These are phyloP conservation scores for Coemansia sp. DNA, from an alignment of 192 early-diverging fungal species.

Conservation along the genomic window DNA sequence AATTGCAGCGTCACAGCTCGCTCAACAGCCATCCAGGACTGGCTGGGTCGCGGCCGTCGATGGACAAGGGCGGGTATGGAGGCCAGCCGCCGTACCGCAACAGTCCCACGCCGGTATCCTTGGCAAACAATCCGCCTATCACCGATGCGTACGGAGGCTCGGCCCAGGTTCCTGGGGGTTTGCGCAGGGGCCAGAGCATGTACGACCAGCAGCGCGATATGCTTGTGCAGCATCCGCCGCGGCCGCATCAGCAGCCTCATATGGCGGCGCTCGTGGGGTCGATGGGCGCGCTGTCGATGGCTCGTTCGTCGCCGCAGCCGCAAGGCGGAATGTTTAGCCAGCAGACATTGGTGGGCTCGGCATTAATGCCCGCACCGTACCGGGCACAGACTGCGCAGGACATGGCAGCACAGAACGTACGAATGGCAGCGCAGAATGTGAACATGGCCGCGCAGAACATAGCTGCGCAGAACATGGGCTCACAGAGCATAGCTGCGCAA, in stretches of 20 bases:
- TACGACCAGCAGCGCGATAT: slow-evolving; percentile 14
- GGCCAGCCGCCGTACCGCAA: not conserved
- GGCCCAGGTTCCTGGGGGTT: not conserved
- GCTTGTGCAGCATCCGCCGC: slow-evolving; percentile 3
- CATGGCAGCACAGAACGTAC: not conserved
- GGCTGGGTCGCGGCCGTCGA: not conserved
- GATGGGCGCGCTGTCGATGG: slow-evolving; percentile 36
- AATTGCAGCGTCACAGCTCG: slow-evolving; percentile 36
- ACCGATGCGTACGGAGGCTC: not conserved
- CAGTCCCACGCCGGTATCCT: slow-evolving; percentile 4
- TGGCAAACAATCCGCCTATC: not conserved
- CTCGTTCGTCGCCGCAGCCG: not conserved
- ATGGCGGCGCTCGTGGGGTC: slow-evolving; percentile 32
- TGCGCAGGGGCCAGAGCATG: not conserved
- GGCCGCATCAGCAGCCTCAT: slow-evolving; percentile 7
- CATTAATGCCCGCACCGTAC: slow-evolving; percentile 7
- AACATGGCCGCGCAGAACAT: not conserved
- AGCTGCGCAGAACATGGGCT: not conserved
- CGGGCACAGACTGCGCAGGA: not conserved
- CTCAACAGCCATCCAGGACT: not conserved
- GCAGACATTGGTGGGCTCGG: slow-evolving; percentile 13
- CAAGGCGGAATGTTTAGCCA: not conserved
- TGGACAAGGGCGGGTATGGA: not conserved
- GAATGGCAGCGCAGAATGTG: not conserved
- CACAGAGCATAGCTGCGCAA: too few species aligned